Evolutionary conservation across 768 basidiomycete genomes (phyloP).

Genomic region (Mycena albidolilacea): DNA sequence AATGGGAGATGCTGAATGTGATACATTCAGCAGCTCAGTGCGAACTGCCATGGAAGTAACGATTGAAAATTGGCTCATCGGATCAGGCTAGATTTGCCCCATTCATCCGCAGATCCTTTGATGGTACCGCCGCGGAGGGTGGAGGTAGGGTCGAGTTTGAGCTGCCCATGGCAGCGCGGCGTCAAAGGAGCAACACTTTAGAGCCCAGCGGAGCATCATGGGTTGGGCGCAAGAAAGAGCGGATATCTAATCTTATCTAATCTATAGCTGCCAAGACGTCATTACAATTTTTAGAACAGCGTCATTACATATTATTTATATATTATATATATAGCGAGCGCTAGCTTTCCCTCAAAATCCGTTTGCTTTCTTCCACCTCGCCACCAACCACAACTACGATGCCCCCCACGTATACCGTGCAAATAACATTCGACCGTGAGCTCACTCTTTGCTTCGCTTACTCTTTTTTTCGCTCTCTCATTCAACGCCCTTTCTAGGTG

Average conservation of each 20-base stretch:
- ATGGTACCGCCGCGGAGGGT: not conserved
- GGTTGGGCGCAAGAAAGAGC: too few relatives aligned
- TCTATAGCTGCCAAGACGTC: constrained; percentile 4
- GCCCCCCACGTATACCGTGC: constrained; percentile 31
- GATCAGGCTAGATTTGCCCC: too few relatives aligned
- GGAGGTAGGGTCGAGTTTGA: constrained; percentile 7
- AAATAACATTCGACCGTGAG: constrained; percentile 36
- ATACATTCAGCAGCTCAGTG: too few relatives aligned
- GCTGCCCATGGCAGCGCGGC: not conserved
- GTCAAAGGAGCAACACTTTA: too few relatives aligned
- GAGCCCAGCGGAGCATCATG: too few relatives aligned
- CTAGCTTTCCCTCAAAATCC: not conserved
- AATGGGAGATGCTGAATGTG: too few relatives aligned
- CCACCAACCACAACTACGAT: not conserved
- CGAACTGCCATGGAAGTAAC: too few relatives aligned
- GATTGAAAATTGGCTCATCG: too few relatives aligned
- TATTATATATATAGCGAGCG: not conserved
- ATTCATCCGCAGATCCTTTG: too few relatives aligned
- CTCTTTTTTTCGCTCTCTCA: not conserved
- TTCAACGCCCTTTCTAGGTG: constrained; percentile 9
- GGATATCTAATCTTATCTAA: constrained; percentile 6
- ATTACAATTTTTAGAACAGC: not conserved
- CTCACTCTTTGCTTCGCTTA: not conserved
- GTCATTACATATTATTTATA: too few relatives aligned
- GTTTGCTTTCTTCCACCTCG: not conserved